Evolutionary conservation across 768 basidiomycete species (phyloP).

Genomic region (Pleurotus cornucopiae): DNA sequence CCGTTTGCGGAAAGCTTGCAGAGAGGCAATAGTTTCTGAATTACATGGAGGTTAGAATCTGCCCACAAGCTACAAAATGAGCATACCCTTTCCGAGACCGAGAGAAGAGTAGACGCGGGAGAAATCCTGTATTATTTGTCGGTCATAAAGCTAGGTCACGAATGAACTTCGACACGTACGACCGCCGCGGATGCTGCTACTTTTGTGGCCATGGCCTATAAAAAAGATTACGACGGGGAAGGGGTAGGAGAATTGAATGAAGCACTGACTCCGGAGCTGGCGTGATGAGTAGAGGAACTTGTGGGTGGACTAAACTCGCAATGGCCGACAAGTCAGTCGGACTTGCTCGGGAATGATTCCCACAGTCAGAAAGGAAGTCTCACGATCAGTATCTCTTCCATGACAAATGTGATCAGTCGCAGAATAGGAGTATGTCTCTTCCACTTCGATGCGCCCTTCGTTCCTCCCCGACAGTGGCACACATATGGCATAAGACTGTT

Average conservation of each 20-base stretch:
- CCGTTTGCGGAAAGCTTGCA: slow-evolving; percentile 96
- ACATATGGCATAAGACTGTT: slow-evolving; percentile 59
- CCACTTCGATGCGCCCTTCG: slow-evolving; percentile 39
- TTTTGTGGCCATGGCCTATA: slow-evolving; percentile 12
- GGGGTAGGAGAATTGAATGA: neutral
- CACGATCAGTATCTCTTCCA: neutral
- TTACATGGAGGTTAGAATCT: slow-evolving; percentile 1
- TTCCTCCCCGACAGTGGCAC: slow-evolving; percentile 51
- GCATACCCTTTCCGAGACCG: slow-evolving; percentile 82
- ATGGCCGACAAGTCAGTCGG: neutral
- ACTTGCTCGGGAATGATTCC: neutral
- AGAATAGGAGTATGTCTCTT: slow-evolving; percentile 26
- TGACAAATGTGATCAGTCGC: too few species aligned
- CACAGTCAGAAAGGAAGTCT: neutral
- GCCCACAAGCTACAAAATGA: neutral
- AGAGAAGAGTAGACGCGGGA: slow-evolving; percentile 78
- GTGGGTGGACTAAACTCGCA: neutral
- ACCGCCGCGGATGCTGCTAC: slow-evolving; percentile 12
- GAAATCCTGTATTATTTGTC: slow-evolving; percentile 57
- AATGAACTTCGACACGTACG: slow-evolving; percentile 2
- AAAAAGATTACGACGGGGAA: neutral
- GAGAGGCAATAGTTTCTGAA: slow-evolving; percentile 82
- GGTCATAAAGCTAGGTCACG: neutral
- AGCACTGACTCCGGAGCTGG: slow-evolving; percentile 5
- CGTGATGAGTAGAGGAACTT: neutral